phyloP scores from a whole-genome alignment of 495 filamentous ascomycete species.

The Penicillium pancosmium region DNA sequence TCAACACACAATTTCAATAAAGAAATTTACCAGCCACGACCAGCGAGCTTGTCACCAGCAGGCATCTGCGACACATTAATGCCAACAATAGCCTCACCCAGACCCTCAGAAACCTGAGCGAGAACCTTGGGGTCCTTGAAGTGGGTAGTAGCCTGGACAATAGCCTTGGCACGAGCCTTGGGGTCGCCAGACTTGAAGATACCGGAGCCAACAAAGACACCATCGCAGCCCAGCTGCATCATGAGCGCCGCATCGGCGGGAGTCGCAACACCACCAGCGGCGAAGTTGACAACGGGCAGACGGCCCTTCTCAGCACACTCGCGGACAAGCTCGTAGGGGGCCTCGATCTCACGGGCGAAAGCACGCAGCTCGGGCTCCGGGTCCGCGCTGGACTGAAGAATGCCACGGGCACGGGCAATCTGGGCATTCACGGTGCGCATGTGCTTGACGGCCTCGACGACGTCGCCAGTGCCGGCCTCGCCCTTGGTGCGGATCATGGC shows the following conservation, averaged over 20 bases:
- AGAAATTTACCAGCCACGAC: conserved; percentile 75
- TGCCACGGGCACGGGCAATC: conserved; percentile 72
- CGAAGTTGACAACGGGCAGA: conserved; percentile 97
- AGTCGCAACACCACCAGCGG: conserved; percentile 94
- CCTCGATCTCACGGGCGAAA: conserved; percentile 79
- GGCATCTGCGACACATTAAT: conserved; percentile 77
- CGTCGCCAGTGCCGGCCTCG: conserved; percentile 96
- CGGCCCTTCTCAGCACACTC: conserved; percentile 84
- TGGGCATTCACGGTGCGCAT: conserved; percentile 87
- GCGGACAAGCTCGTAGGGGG: conserved; percentile 74
- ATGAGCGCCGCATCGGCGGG: conserved; percentile 96
- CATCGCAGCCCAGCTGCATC: conserved; percentile 99
- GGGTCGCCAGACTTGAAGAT: conserved; percentile 98
- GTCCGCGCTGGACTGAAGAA: conserved; percentile 59
- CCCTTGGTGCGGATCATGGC: conserved; percentile 99
- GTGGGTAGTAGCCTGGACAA: conserved; percentile 92
- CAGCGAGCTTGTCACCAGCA: conserved; percentile 79
- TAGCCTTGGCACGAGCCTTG: conserved; percentile 82
- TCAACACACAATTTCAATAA: background rate
- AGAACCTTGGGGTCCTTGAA: conserved; percentile 84
- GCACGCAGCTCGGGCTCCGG: conserved; percentile 74
- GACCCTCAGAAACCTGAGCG: conserved; percentile 80
- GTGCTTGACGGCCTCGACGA: conserved; percentile 95
- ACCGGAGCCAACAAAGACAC: conserved; percentile 93
- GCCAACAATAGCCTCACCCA: conserved; percentile 96